phyloP scores from a whole-genome alignment of 2,329 filamentous ascomycete species.

The Hypoxylon sp. region DNA sequence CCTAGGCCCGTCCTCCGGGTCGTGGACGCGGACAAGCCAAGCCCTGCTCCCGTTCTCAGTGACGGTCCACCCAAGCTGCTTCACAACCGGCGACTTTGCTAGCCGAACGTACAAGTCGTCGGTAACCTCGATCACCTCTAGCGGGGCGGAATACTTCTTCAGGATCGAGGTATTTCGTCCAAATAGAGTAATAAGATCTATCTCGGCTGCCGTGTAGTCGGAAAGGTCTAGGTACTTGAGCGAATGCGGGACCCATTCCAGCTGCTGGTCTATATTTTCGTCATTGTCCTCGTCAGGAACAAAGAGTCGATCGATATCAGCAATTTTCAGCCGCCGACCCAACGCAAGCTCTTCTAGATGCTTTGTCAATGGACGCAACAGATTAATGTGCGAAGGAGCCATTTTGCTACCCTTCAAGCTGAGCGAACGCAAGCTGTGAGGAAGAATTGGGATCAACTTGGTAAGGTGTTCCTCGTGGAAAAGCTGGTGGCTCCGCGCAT shows the following conservation, averaged over 20 bases:
- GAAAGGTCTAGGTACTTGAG: constrained; percentile 83
- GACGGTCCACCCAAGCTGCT: constrained; percentile 75
- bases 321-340: constrained; percentile 74
- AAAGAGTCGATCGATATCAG: constrained; percentile 76
- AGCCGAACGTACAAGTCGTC: constrained; percentile 75
- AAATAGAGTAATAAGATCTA: constrained; percentile 69
- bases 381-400: constrained; percentile 71
- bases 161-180: constrained; percentile 68
- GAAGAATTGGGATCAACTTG: constrained; percentile 73
- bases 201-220: constrained; percentile 73
- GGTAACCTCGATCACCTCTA: constrained; percentile 81
- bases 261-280: constrained; percentile 51
- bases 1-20: constrained; percentile 53
- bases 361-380: constrained; percentile 74
- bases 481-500: constrained; percentile 78
- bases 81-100: constrained; percentile 71
- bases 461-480: constrained; percentile 75
- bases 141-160: constrained; percentile 70
- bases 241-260: constrained; percentile 66
- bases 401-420: constrained; percentile 82
- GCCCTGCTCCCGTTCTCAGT: constrained; percentile 75
- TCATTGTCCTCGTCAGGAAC: constrained; percentile 59
- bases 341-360: constrained; percentile 82
- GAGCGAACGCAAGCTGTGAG: constrained; percentile 75
- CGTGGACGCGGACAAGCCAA: constrained; percentile 73